Conservation (phyloP, 768 basidiomycete genomes). For the Suillus lakei region DNA sequence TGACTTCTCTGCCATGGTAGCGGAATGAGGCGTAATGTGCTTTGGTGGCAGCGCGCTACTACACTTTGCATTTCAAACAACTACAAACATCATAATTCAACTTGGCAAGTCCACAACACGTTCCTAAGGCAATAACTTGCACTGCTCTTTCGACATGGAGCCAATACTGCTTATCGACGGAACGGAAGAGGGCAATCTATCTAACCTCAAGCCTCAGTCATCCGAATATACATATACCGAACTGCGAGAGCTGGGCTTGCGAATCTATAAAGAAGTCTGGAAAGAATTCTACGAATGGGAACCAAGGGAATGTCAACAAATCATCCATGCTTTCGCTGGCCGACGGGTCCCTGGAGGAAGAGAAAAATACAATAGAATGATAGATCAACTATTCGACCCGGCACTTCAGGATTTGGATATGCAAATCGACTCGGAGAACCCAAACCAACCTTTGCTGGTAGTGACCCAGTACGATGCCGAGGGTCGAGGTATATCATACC, state of each 20-base stretch:
- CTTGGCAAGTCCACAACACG: neutral
- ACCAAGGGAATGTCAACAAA: slow-evolving; percentile 29
- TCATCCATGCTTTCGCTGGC: slow-evolving; percentile 24
- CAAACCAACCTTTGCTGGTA: neutral
- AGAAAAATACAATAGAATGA: neutral
- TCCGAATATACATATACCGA: slow-evolving; percentile 13
- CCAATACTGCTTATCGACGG: slow-evolving; percentile 23
- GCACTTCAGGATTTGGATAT: neutral
- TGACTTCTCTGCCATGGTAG: slow-evolving; percentile 42
- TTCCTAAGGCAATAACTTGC: neutral
- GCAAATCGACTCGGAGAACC: neutral
- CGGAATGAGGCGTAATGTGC: slow-evolving; percentile 6
- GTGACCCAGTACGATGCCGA: slow-evolving; percentile 16
- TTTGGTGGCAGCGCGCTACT: neutral
- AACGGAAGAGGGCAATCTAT: slow-evolving; percentile 20
- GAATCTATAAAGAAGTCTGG: slow-evolving; percentile 46
- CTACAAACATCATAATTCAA: neutral
- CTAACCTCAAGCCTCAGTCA: neutral
- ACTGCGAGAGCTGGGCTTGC: slow-evolving; percentile 28
- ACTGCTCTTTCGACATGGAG: slow-evolving; percentile 22
- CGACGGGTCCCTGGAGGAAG: neutral
- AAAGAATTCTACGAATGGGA: slow-evolving; percentile 54
- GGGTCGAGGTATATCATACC: slow-evolving; percentile 1
- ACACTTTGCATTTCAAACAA: neutral
- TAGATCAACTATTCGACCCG: neutral